Base-by-base conservation (phyloP, 2,329 filamentous ascomycete genomes). In the Leptosphaerulina australis region DNA sequence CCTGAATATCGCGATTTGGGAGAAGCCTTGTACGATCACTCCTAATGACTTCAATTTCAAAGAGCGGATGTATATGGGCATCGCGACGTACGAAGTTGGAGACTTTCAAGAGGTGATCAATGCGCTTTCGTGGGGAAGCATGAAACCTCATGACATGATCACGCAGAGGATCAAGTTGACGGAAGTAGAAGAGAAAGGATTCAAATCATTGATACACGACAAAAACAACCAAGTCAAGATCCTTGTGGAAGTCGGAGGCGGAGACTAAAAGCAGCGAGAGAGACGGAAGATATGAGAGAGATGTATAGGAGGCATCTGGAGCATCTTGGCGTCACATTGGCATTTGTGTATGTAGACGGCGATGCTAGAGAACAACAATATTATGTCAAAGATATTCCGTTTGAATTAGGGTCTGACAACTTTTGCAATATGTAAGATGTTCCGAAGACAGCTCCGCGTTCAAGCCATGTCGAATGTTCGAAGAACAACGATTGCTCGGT, bases 1-100 rank as follows among this genome's bases (percentile, higher is more conserved):
- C 22, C 75, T 83, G 46, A 83, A 83, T 46, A 80, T 83, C 41
- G 81, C 80, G 7, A 78, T 83, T 28, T 82, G 79, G 79, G 79
- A 81, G 65, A 80, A 81, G 63, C 65, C 74, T n/a, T 77, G 74
- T 35, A 74, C 71, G 0, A 72, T 83, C 31, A 68, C 71, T 25
- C 77, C 79, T 4, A 83, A 82, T 46, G 74, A 78, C 48, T 68
- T 82, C 26, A 75, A 79, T 3, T 82, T 82, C 69, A 75, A 79
- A 50, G 80, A 83, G 66, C 70, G 76, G 44, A 76, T 63, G n/a
- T 82, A 81, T 49, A 72, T 80, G 64, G 79, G 79, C 25, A 75
- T 81, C 26, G 78, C 79, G 20, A 81, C 78, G 1, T 83, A 81
- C 62, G 70, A 75, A 31, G 69, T 76, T n/a, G 77, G 76, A 1